Conservation (phyloP, 148 eudicot species). For the Fallopia convolvulus region DNA sequence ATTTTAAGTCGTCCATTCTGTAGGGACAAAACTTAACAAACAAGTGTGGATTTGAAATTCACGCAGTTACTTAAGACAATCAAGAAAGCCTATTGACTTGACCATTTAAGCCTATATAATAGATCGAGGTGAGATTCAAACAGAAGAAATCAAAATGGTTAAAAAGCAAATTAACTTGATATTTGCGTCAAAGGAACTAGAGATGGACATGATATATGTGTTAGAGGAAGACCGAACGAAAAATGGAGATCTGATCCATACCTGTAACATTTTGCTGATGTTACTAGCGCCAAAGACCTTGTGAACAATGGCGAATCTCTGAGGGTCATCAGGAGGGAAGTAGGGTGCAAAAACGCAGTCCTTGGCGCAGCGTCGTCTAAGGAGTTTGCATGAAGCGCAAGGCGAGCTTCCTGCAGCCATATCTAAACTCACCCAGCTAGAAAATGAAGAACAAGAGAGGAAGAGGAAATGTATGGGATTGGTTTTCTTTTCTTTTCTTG, state of each 20-base stretch:
- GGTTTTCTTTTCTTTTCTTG: not conserved
- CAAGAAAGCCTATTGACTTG: not conserved
- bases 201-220: not conserved
- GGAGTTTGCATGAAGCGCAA: slow-evolving; percentile 87
- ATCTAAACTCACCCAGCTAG: not conserved
- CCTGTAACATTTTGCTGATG: slow-evolving; percentile 94
- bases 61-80: not conserved
- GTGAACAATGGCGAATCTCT: slow-evolving; percentile 82
- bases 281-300: slow-evolving; percentile 94
- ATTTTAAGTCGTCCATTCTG: not conserved
- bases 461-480: not conserved
- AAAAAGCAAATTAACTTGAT: not conserved
- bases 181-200: too few relatives aligned
- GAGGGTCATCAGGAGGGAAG: slow-evolving; percentile 84
- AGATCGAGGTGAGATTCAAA: not conserved
- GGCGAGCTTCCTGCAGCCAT: slow-evolving; percentile 45
- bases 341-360: slow-evolving; percentile 89
- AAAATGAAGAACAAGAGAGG: not conserved
- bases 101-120: not conserved
- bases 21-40: too few relatives aligned
- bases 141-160: not conserved
- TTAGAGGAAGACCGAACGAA: not conserved
- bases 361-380: slow-evolving; percentile 81
- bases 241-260: slow-evolving; percentile 12
- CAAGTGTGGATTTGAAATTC: not conserved